These are phyloP conservation scores for Septoria petroselini DNA, from an alignment of 2,329 filamentous ascomycete species.

Conservation along the genomic window DNA sequence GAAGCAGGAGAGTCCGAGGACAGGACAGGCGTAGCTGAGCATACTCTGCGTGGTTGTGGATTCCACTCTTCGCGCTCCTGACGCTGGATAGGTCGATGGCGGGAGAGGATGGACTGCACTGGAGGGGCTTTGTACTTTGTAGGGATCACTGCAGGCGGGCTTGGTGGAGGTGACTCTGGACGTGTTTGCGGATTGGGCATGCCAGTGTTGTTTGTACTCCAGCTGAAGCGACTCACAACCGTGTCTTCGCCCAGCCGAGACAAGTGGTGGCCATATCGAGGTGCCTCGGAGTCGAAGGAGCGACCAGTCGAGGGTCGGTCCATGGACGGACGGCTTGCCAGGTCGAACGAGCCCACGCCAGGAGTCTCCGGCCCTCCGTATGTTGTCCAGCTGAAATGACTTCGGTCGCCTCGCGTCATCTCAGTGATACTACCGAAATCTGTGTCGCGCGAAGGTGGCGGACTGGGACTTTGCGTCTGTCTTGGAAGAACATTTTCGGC, in stretches of 20 bases:
- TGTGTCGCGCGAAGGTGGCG: slow-evolving; percentile 19
- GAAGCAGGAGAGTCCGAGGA: slow-evolving; percentile 9
- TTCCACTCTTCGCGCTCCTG: slow-evolving; percentile 32
- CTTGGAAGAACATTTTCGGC: slow-evolving; percentile 28
- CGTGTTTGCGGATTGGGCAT: slow-evolving; percentile 38
- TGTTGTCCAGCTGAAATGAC: slow-evolving; percentile 39
- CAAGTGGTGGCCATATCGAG: slow-evolving; percentile 7
- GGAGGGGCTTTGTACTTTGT: slow-evolving; percentile 28
- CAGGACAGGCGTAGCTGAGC: slow-evolving; percentile 2
- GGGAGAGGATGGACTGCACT: slow-evolving; percentile 37
- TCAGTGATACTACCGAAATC: slow-evolving; percentile 12
- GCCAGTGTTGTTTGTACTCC: slow-evolving; percentile 42
- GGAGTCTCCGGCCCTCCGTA: slow-evolving; percentile 26
- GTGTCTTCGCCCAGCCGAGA: slow-evolving; percentile 8
- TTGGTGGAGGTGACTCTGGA: slow-evolving; percentile 40
- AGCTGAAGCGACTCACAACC: slow-evolving; percentile 41
- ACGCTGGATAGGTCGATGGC: slow-evolving; percentile 32
- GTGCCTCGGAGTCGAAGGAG: slow-evolving; percentile 4
- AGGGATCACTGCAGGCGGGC: slow-evolving; percentile 41
- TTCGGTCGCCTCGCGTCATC: slow-evolving; percentile 18
- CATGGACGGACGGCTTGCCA: slow-evolving; percentile 20
- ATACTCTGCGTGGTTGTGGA: slow-evolving; percentile 27
- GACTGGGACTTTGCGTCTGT: slow-evolving; percentile 15
- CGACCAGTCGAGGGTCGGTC: slow-evolving; percentile 18
- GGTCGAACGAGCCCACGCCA: slow-evolving; percentile 20